These are phyloP conservation scores for Heliocybe sulcata DNA, from an alignment of 1,284 basidiomycete species.

Conservation along the genomic window DNA sequence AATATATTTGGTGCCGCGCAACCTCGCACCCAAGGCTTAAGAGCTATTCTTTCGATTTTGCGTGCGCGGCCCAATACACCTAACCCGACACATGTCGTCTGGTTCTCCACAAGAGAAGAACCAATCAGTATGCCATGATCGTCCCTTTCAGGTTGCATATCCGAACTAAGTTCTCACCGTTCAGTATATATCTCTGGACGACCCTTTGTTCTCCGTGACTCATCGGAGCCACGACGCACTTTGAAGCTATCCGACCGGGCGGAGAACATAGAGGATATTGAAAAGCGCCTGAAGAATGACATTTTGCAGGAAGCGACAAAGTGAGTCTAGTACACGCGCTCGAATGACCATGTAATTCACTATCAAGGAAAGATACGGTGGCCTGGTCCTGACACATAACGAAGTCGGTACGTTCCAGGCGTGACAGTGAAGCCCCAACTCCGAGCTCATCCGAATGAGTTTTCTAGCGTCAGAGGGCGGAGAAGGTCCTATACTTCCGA, in stretches of 20 bases:
- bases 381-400: slow-evolving; percentile 90
- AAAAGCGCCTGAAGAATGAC: slow-evolving; percentile 85
- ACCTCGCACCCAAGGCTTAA: slow-evolving; percentile 88
- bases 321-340: slow-evolving; percentile 25
- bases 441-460: slow-evolving; percentile 3
- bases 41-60: slow-evolving; percentile 87
- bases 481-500: slow-evolving; percentile 82
- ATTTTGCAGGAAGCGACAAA: slow-evolving; percentile 85
- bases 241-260: slow-evolving; percentile 87
- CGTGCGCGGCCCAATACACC: slow-evolving; percentile 63
- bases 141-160: not conserved
- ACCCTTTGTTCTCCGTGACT: slow-evolving; percentile 94
- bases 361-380: slow-evolving; percentile 60
- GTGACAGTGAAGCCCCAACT: not conserved
- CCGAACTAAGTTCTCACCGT: slow-evolving; percentile 12
- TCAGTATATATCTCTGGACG: slow-evolving; percentile 87
- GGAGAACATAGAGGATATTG: slow-evolving; percentile 94
- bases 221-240: slow-evolving; percentile 76
- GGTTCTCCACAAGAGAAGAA: slow-evolving; percentile 83
- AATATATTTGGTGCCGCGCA: slow-evolving; percentile 95
- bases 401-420: slow-evolving; percentile 53
- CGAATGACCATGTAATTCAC: slow-evolving; percentile 3
- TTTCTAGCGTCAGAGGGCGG: slow-evolving; percentile 53
- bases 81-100: slow-evolving; percentile 67
- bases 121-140: slow-evolving; percentile 52